Percentiles rank a stretch among this genome's conserved stretches.
Conservation (phyloP, 2,329 filamentous ascomycete genomes). For the Phialocephala subalpina region DNA sequence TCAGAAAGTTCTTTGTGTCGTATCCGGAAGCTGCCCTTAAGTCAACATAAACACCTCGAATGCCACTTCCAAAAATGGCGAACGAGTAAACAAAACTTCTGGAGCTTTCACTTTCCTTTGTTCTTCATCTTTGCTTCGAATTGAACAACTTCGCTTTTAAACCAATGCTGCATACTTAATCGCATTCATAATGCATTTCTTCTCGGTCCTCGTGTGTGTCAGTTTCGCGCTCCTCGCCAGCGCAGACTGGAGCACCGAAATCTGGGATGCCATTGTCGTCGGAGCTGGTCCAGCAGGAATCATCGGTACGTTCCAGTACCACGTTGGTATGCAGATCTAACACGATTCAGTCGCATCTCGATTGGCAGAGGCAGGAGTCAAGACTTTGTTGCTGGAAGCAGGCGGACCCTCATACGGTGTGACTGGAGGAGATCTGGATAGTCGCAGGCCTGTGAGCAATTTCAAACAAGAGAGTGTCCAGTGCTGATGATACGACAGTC, state of each 20-base stretch:
- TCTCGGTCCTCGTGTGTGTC: background rate
- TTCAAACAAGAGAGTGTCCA: background rate
- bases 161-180: background rate
- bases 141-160: too few species aligned
- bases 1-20: too few species aligned
- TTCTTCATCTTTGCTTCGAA: background rate
- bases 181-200: slow-evolving; percentile 11
- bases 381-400: slow-evolving; percentile 59
- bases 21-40: background rate
- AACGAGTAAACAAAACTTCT: background rate
- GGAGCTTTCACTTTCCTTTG: background rate
- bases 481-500: slow-evolving; percentile 24
- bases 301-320: slow-evolving; percentile 43
- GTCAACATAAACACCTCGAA: background rate
- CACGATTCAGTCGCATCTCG: slow-evolving; percentile 20
- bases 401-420: slow-evolving; percentile 59
- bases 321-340: background rate
- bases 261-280: slow-evolving; percentile 51
- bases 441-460: slow-evolving; percentile 44
- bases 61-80: background rate
- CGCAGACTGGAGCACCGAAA: slow-evolving; percentile 22
- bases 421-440: slow-evolving; percentile 53
- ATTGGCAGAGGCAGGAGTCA: slow-evolving; percentile 58
- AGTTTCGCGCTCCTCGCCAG: background rate
- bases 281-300: slow-evolving; percentile 62